phyloP scores from a whole-genome alignment of 1,139 yeast species.

The Tardiomyces digboiensis region DNA sequence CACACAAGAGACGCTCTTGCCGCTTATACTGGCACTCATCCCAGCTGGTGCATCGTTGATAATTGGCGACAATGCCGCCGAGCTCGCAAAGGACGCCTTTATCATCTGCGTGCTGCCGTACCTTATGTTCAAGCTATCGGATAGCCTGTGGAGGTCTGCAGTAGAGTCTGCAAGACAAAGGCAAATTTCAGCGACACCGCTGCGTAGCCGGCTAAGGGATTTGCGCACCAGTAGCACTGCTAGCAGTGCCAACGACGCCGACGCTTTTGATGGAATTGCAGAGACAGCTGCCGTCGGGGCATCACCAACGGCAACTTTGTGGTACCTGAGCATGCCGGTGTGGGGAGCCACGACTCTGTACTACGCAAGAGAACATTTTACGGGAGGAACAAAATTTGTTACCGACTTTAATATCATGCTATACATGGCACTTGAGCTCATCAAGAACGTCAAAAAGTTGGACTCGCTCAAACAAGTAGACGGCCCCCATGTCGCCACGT shows the following conservation, averaged over 20 bases:
- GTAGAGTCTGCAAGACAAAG: neutral
- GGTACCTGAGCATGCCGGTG: slow-evolving; percentile 15
- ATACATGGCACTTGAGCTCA: slow-evolving; percentile 7
- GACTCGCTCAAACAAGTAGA: neutral
- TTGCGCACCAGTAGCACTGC: no score
- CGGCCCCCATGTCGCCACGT: neutral
- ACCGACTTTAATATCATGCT: slow-evolving; percentile 17
- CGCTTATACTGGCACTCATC: slow-evolving; percentile 15
- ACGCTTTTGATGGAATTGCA: no score
- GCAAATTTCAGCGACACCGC: neutral
- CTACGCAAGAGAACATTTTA: slow-evolving; percentile 12
- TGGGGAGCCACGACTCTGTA: slow-evolving; percentile 14
- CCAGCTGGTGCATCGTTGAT: slow-evolving; percentile 16
- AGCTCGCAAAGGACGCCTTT: slow-evolving; percentile 14
- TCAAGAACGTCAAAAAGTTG: neutral
- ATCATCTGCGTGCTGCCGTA: slow-evolving; percentile 16
- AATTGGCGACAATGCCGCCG: slow-evolving; percentile 15
- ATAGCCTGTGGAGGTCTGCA: neutral
- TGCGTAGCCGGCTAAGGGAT: neutral
- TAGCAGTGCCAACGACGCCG: slow-evolving; percentile 15
- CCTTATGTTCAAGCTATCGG: slow-evolving; percentile 10
- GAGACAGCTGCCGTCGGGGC: no score
- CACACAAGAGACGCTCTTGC: slow-evolving; percentile 5
- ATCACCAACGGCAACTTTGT: slow-evolving; percentile 6
- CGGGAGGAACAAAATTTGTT: slow-evolving; percentile 14